A percentile compares a stretch with the other conserved stretches of the same genome.
These are phyloP conservation scores for Epichloe brachyelytri DNA, from an alignment of 2,329 filamentous ascomycete species.

Conservation along the genomic window DNA sequence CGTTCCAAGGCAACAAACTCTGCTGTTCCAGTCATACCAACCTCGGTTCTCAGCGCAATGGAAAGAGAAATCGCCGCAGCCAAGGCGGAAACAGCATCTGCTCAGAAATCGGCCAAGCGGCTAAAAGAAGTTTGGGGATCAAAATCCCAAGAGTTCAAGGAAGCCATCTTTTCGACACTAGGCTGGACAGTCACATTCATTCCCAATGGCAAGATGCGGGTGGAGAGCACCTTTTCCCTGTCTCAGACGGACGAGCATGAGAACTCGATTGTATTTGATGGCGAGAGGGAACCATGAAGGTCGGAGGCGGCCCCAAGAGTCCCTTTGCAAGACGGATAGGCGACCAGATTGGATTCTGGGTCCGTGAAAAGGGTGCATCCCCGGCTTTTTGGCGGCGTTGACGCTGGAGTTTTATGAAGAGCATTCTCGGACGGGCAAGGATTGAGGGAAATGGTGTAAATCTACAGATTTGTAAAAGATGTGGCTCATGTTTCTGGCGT, in stretches of 20 bases:
- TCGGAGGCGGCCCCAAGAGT: conserved; percentile 78
- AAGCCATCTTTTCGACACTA: conserved; percentile 81
- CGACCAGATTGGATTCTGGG: conserved; percentile 89
- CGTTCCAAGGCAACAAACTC: conserved; percentile 27
- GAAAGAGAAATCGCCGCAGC: conserved; percentile 64
- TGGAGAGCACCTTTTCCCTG: conserved; percentile 75
- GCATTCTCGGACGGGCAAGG: conserved; percentile 16
- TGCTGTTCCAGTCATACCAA: conserved; percentile 55
- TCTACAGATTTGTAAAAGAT: not conserved
- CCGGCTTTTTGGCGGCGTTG: conserved; percentile 80
- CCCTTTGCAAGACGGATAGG: conserved; percentile 75
- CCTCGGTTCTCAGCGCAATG: conserved; percentile 60
- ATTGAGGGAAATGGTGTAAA: not conserved
- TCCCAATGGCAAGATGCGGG: conserved; percentile 90
- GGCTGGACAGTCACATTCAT: conserved; percentile 95
- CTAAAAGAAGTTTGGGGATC: conserved; percentile 86
- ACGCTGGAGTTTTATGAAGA: conserved; percentile 90
- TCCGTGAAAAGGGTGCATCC: conserved; percentile 84
- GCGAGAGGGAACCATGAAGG: conserved; percentile 97
- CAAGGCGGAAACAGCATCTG: conserved; percentile 53
- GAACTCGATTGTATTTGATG: conserved; percentile 73
- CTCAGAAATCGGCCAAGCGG: conserved; percentile 71
- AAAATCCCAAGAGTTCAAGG: conserved; percentile 89
- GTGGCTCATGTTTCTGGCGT: not conserved
- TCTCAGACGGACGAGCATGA: conserved; percentile 55